Evolutionary conservation across 441 rosid species (phyloP).

Genomic region (Erysimum pusillum): DNA sequence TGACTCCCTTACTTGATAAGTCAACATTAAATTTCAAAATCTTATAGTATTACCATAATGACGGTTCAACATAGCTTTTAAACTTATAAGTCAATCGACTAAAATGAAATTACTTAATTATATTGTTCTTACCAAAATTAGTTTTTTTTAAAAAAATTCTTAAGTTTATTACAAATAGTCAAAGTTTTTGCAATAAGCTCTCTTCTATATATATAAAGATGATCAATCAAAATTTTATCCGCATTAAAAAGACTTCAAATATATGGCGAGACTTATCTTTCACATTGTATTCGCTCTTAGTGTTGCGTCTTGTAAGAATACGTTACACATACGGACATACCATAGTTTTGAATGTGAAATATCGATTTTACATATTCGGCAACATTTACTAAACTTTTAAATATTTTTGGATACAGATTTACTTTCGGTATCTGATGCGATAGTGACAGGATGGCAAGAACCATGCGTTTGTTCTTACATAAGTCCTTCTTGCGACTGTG

Average conservation of each 20-base stretch:
- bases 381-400: neutral
- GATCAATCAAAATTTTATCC: neutral
- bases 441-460: neutral
- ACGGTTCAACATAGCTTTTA: neutral
- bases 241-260: neutral
- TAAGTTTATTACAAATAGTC: neutral
- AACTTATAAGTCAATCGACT: neutral
- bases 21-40: neutral
- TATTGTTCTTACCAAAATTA: neutral
- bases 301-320: slow-evolving; percentile 28
- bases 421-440: neutral
- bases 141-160: neutral
- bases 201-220: neutral
- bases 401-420: slow-evolving; percentile 10
- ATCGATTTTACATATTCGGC: neutral
- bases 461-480: neutral
- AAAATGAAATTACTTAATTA: neutral
- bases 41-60: neutral
- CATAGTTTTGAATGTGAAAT: neutral
- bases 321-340: neutral
- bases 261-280: slow-evolving; percentile 20
- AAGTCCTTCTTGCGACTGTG: slow-evolving; percentile 13
- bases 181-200: neutral
- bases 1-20: neutral
- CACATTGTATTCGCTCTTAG: slow-evolving; percentile 12